Evolutionary conservation across 768 basidiomycete species (phyloP).

Genomic region (Boletus subparvulus): DNA sequence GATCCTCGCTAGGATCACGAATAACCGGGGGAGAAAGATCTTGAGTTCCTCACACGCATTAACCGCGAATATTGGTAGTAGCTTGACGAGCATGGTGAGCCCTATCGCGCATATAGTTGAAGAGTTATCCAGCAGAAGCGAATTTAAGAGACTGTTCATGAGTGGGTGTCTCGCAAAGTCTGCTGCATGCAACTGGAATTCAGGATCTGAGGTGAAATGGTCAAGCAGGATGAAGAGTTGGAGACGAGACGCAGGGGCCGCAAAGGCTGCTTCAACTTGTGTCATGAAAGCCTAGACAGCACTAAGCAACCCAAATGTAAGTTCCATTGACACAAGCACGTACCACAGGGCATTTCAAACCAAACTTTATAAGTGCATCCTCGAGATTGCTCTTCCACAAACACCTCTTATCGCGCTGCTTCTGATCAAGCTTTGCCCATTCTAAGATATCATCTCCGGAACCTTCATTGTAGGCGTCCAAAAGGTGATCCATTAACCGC

Average conservation of each 20-base stretch:
- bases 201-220: conserved; percentile 52
- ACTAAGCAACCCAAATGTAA: conserved; percentile 9
- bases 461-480: conserved; percentile 74
- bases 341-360: conserved; percentile 62
- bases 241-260: conserved; percentile 57
- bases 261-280: conserved; percentile 64
- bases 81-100: conserved; percentile 62
- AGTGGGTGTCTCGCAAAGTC: conserved; percentile 62
- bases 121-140: conserved; percentile 72
- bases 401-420: conserved; percentile 56
- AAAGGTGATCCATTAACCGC: conserved; percentile 67
- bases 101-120: conserved; percentile 66
- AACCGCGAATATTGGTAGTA: conserved; percentile 74
- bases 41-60: conserved; percentile 57
- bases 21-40: conserved; percentile 58
- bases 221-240: conserved; percentile 71
- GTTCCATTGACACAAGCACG: conserved; percentile 28
- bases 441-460: conserved; percentile 74
- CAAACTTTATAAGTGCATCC: conserved; percentile 67
- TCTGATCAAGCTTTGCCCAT: conserved; percentile 64
- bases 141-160: conserved; percentile 61
- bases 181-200: conserved; percentile 48
- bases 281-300: conserved; percentile 61
- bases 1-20: conserved; percentile 66
- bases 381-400: conserved; percentile 81